Percentiles rank a stretch among this genome's conserved stretches.
These are phyloP conservation scores for Linum trigynum DNA, from an alignment of 345 rosid genomes.

Conservation along the genomic window DNA sequence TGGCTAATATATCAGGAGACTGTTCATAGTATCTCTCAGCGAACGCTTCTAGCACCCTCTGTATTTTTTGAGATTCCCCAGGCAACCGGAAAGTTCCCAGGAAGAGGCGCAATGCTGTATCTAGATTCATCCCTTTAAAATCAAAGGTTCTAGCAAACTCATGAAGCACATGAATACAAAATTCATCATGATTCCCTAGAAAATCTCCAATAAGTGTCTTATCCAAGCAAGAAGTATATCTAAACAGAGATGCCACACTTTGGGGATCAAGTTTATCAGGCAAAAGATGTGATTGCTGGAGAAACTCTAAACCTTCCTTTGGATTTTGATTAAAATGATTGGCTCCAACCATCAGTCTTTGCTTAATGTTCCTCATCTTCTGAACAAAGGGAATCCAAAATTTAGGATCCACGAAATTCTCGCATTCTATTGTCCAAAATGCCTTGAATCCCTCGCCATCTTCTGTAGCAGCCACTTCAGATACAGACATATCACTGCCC, in stretches of 20 bases:
- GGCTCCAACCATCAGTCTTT: constrained; percentile 47
- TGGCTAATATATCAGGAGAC: constrained; percentile 42
- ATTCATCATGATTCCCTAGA: constrained; percentile 66
- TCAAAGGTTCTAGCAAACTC: constrained; percentile 63
- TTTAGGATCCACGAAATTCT: constrained; percentile 39
- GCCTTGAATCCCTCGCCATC: constrained; percentile 31
- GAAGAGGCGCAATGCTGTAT: constrained; percentile 62
- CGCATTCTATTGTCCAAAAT: constrained; percentile 52
- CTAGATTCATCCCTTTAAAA: constrained; percentile 57
- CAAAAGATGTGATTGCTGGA: constrained; percentile 52
- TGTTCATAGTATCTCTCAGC: constrained; percentile 77
- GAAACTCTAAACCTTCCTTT: constrained; percentile 56
- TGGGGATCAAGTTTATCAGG: constrained; percentile 60
- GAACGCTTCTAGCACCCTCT: constrained; percentile 75
- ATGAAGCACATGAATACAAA: constrained; percentile 62
- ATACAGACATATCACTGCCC: constrained; percentile 17
- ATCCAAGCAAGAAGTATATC: constrained; percentile 63
- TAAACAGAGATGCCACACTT: constrained; percentile 60
- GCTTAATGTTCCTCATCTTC: constrained; percentile 42
- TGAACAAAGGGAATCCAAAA: constrained; percentile 63
- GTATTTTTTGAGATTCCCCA: constrained; percentile 78
- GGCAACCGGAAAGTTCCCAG: constrained; percentile 69
- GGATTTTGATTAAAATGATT: constrained; percentile 66
- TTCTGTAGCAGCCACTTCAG: too few relatives aligned
- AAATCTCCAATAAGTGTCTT: constrained; percentile 62